These are phyloP conservation scores for Ogataea angusta DNA, from an alignment of 805 yeast species.

Conservation along the genomic window DNA sequence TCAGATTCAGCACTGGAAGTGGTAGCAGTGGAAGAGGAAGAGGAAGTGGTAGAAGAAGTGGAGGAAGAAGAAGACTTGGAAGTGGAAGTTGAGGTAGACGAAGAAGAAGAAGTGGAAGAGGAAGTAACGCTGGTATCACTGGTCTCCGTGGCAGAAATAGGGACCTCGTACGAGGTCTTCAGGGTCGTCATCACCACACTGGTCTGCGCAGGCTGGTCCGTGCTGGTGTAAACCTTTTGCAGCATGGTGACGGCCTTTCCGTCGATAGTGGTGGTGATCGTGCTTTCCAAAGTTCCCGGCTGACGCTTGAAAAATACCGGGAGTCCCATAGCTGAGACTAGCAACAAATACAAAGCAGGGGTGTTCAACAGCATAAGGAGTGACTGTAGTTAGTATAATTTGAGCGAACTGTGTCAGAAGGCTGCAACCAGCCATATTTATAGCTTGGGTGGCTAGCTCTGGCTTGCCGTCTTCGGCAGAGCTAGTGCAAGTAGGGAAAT, in stretches of 20 bases:
- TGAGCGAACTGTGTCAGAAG: background rate
- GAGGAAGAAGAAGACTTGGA: no score
- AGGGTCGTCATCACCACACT: slow-evolving; percentile 20
- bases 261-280: slow-evolving; percentile 20
- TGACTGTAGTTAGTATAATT: slow-evolving; percentile 10
- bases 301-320: slow-evolving; percentile 12
- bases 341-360: slow-evolving; percentile 11
- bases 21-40: slow-evolving; percentile 1
- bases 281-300: slow-evolving; percentile 10
- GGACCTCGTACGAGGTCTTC: slow-evolving; percentile 13
- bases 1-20: slow-evolving; percentile 4
- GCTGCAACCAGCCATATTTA: slow-evolving; percentile 1
- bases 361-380: slow-evolving; percentile 13
- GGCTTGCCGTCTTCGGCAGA: slow-evolving; percentile 4
- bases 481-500: background rate
- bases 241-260: slow-evolving; percentile 21
- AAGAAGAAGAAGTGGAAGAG: no score
- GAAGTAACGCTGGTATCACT: slow-evolving; percentile 6
- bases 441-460: slow-evolving; percentile 5
- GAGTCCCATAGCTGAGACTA: slow-evolving; percentile 12
- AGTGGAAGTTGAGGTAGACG: no score
- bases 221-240: slow-evolving; percentile 29
- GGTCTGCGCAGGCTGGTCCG: slow-evolving; percentile 21
- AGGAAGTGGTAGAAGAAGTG: no score
- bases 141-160: slow-evolving; percentile 3